These are phyloP conservation scores for Pythium angustatum DNA, from an alignment of 352 stramenopile species.

Conservation along the genomic window DNA sequence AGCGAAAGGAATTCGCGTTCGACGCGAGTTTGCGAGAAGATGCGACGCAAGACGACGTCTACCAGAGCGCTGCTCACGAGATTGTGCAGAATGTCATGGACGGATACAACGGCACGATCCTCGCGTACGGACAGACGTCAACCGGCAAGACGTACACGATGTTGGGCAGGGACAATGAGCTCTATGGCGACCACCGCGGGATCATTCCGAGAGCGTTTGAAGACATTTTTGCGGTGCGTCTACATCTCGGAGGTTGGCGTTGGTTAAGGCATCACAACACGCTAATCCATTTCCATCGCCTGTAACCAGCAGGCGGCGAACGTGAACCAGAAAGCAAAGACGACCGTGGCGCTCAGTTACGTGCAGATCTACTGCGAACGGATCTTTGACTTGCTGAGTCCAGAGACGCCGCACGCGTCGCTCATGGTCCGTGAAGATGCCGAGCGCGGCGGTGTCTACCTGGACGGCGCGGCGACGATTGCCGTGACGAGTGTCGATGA, in stretches of 20 bases:
- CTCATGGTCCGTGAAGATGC: constrained; percentile 68
- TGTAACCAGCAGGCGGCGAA: constrained; percentile 28
- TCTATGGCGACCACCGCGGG: constrained; percentile 39
- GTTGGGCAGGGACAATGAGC: constrained; percentile 45
- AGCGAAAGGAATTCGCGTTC: constrained; percentile 54
- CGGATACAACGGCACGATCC: constrained; percentile 86
- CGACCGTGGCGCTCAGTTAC: constrained; percentile 63
- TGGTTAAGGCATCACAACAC: neutral
- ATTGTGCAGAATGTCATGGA: constrained; percentile 75
- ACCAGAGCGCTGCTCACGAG: constrained; percentile 46
- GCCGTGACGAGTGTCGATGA: constrained; percentile 45
- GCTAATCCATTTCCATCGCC: neutral
- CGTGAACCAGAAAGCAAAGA: constrained; percentile 34
- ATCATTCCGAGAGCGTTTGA: constrained; percentile 65
- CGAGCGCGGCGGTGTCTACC: constrained; percentile 56
- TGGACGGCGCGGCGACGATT: constrained; percentile 54
- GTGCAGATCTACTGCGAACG: constrained; percentile 84
- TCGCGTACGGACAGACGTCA: constrained; percentile 89
- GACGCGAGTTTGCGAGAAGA: constrained; percentile 51
- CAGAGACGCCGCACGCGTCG: constrained; percentile 36
- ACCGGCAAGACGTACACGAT: constrained; percentile 77
- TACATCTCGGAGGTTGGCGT: no score
- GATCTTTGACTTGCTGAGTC: constrained; percentile 68
- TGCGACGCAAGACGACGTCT: constrained; percentile 48
- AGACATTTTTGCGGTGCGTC: constrained; percentile 61